These are phyloP conservation scores for Globisporangium nunn DNA, from an alignment of 352 stramenopile species.

Conservation along the genomic window DNA sequence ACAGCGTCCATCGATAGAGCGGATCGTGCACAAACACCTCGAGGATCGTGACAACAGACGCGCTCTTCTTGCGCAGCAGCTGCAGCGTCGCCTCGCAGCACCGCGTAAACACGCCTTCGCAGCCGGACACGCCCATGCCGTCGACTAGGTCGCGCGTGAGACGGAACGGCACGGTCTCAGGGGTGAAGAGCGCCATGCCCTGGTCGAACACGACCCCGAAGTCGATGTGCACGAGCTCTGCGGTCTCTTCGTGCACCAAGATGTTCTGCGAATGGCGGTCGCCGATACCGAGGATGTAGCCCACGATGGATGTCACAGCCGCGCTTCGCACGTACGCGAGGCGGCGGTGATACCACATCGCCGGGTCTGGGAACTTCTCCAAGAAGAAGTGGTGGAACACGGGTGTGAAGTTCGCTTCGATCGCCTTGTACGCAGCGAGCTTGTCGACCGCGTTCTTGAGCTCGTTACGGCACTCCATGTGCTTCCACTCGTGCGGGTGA, in stretches of 20 bases:
- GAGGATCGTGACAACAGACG: conserved; percentile 96
- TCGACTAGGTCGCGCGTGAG: conserved; percentile 98
- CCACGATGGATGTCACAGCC: conserved; percentile 97
- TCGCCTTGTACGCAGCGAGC: conserved; percentile 77
- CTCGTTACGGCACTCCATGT: conserved; percentile 65
- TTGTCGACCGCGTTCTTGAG: conserved; percentile 79
- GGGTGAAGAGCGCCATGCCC: conserved; percentile 88
- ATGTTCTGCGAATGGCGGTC: conserved; percentile 99
- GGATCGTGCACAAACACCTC: conserved; percentile 99
- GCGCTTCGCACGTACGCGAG: conserved; percentile 93
- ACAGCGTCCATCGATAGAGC: conserved; percentile 97
- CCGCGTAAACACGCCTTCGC: conserved; percentile 94
- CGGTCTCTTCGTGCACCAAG: conserved; percentile 95
- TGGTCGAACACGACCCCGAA: conserved; percentile 99
- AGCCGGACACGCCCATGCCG: conserved; percentile 96
- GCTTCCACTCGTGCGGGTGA: conserved; percentile 92
- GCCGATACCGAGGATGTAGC: conserved; percentile 94
- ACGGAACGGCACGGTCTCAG: conserved; percentile 98
- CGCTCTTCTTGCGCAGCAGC: conserved; percentile 89
- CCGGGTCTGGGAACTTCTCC: conserved; percentile 93
- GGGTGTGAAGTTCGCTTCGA: conserved; percentile 94
- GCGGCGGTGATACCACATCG: conserved; percentile 92
- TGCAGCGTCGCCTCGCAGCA: conserved; percentile 92
- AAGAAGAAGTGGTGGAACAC: conserved; percentile 98
- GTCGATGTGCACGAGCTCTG: conserved; percentile 99